Base-by-base conservation (phyloP, 176 grass and related monocot genomes). In the Juncus effusus region DNA sequence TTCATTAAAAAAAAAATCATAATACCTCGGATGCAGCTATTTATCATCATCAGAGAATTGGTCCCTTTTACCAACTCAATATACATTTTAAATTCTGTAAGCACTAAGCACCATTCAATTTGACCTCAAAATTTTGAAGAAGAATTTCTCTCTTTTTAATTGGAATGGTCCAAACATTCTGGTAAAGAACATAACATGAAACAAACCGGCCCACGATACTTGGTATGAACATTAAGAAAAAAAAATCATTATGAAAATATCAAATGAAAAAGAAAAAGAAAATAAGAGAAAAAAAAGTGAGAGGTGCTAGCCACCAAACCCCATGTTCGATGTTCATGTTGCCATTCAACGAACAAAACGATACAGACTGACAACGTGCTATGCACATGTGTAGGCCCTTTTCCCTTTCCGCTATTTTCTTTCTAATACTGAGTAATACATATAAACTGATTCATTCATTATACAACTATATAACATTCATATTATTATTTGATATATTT, bases 271-370 rank as follows among this genome's bases (percentile, higher is more conserved):
- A 19, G 16, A 19, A 5, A 56, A 16, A 19, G 3, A 60, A 9
- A 60, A 60, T 61, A 39, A 9, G 19, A 28, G 19, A 28, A 28
- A 28, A 0, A 28, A 28, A 28, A 42, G 0, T 64, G 51, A 72
- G 54, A 58, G 69, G 54, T 60, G 40, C 69, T 38, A 72, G 69
- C 54, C 54, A 72, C 69, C 69, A 44, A 72, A 72, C 69, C 69
- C 69, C 69, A 72, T 72, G 67, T 44, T 71, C 6, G 12, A 28
- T 9, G 44, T 47, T 47, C 36, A 56, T 71, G 54, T 72, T 72
- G 68, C 68, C 68, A 71, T 40, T 59, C 53, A 59, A 57, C 53
- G 51, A 59, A 72, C 69, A 58, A 51, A 6, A 12, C 55, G 37
- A 72, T 56, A 72, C 40, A 60, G n/a, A 41, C 10, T 28, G 42